Percentiles rank a stretch among this genome's conserved stretches.
phyloP scores from a whole-genome alignment of 2,329 filamentous ascomycete species.

The Calonectria pseudoturangicola region DNA sequence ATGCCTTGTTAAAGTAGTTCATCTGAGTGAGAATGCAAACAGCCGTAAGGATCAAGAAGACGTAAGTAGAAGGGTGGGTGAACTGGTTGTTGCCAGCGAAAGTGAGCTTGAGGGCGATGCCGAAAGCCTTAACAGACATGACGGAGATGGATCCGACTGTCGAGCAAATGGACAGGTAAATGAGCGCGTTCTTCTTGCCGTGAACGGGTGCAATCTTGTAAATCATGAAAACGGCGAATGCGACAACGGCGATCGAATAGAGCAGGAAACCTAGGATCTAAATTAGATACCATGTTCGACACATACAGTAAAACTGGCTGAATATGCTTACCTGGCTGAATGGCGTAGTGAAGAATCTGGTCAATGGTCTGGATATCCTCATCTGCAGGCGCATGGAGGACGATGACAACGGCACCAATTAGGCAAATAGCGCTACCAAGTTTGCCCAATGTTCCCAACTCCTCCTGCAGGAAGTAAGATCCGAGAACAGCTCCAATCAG shows the following conservation, averaged over 20 bases:
- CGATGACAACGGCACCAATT: constrained; percentile 97
- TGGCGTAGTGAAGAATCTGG: constrained; percentile 91
- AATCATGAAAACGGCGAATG: constrained; percentile 95
- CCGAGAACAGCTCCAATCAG: constrained; percentile 96
- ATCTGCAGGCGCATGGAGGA: constrained; percentile 96
- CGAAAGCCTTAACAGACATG: constrained; percentile 99
- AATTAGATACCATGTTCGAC: constrained; percentile 31
- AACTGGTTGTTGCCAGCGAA: constrained; percentile 97
- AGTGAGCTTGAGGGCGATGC: constrained; percentile 96
- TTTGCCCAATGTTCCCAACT: constrained; percentile 92
- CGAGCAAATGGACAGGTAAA: constrained; percentile 98
- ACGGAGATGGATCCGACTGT: constrained; percentile 97
- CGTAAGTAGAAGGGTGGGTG: constrained; percentile 94
- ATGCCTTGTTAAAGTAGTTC: constrained; percentile 99
- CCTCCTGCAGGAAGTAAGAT: constrained; percentile 94
- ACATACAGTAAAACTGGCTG: no score
- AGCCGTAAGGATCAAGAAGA: constrained; percentile 93
- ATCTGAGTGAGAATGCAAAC: constrained; percentile 99
- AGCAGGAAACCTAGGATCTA: constrained; percentile 85
- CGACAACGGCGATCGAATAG: constrained; percentile 86
- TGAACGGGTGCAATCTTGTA: constrained; percentile 93
- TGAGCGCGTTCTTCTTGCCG: constrained; percentile 95
- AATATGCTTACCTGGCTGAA: constrained; percentile 83
- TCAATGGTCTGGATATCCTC: constrained; percentile 94
- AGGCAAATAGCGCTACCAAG: constrained; percentile 97